Evolutionary conservation across 2,329 filamentous ascomycete genomes (phyloP).

Genomic region (Leptographium lundbergii): DNA sequence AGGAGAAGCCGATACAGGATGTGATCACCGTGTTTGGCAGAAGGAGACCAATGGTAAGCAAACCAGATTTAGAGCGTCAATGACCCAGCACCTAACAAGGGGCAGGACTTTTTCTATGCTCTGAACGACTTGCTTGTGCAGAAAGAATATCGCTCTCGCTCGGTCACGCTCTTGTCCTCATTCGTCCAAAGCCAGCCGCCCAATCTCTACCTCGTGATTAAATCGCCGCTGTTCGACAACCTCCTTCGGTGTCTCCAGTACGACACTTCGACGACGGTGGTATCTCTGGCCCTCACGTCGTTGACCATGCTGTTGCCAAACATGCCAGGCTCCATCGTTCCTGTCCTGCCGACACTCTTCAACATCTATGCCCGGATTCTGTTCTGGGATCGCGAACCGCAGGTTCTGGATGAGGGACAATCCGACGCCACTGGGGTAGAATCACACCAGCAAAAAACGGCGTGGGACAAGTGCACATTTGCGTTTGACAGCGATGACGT

Average conservation of each 20-base stretch:
- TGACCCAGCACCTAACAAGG: background rate
- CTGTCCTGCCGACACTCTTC: slow-evolving; percentile 61
- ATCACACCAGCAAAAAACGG: background rate
- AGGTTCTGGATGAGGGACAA: slow-evolving; percentile 23
- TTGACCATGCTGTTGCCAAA: slow-evolving; percentile 75
- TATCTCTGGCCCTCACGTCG: slow-evolving; percentile 63
- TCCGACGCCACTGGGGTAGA: slow-evolving; percentile 20
- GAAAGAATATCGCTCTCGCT: slow-evolving; percentile 48
- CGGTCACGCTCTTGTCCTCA: slow-evolving; percentile 54
- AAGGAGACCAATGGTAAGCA: slow-evolving; percentile 45
- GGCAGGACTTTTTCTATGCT: slow-evolving; percentile 49
- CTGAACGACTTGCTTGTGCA: slow-evolving; percentile 55
- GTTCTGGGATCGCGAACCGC: slow-evolving; percentile 57
- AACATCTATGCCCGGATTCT: slow-evolving; percentile 69
- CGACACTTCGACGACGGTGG: slow-evolving; percentile 63
- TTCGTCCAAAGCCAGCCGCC: slow-evolving; percentile 69
- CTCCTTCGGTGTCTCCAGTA: slow-evolving; percentile 62
- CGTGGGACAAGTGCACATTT: slow-evolving; percentile 54
- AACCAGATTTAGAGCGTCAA: background rate
- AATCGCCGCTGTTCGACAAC: slow-evolving; percentile 60
- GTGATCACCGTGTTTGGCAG: slow-evolving; percentile 50
- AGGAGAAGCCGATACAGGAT: slow-evolving; percentile 36
- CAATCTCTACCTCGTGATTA: slow-evolving; percentile 59
- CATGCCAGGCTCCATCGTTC: slow-evolving; percentile 59
- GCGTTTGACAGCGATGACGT: slow-evolving; percentile 50